These are phyloP conservation scores for Bipolaris victoriae DNA, from an alignment of 2,329 filamentous ascomycete species.

Conservation along the genomic window DNA sequence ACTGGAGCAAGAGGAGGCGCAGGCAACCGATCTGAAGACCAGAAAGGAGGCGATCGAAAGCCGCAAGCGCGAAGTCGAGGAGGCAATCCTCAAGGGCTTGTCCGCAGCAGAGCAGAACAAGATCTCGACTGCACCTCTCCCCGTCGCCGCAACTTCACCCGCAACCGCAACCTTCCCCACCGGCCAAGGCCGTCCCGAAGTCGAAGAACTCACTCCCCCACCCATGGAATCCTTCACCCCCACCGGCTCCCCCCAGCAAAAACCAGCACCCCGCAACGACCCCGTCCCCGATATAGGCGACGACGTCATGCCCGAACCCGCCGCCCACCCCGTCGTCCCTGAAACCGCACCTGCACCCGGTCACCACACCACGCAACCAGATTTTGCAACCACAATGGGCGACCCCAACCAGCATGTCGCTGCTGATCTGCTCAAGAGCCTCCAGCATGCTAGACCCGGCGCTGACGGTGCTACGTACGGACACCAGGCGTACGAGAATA, in stretches of 20 bases:
- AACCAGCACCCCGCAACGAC: conserved; percentile 15
- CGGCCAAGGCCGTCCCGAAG: conserved; percentile 72
- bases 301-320: conserved; percentile 38
- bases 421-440: conserved; percentile 40
- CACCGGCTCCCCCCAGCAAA: conserved; percentile 54
- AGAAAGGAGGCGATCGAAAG: conserved; percentile 75
- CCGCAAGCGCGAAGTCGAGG: conserved; percentile 88
- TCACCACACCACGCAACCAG: conserved; percentile 25
- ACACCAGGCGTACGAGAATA: conserved; percentile 27
- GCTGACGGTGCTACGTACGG: conserved; percentile 33
- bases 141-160: conserved; percentile 27
- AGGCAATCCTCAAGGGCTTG: conserved; percentile 85
- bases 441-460: conserved; percentile 36
- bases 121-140: conserved; percentile 49
- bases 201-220: conserved; percentile 88
- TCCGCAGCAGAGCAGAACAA: conserved; percentile 64
- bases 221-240: conserved; percentile 64
- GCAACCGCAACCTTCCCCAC: conserved; percentile 21
- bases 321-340: conserved; percentile 35
- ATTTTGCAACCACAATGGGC: conserved; percentile 33
- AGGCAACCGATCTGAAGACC: conserved; percentile 67
- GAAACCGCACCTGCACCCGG: conserved; percentile 31
- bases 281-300: conserved; percentile 33
- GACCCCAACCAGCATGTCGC: conserved; percentile 26
- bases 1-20: conserved; percentile 71